Percentiles rank a stretch among this genome's conserved stretches.
Evolutionary conservation across 225 moss, liverwort and hornwort species (phyloP).

Genomic region (Bryoerythrophyllum caledonicum): DNA sequence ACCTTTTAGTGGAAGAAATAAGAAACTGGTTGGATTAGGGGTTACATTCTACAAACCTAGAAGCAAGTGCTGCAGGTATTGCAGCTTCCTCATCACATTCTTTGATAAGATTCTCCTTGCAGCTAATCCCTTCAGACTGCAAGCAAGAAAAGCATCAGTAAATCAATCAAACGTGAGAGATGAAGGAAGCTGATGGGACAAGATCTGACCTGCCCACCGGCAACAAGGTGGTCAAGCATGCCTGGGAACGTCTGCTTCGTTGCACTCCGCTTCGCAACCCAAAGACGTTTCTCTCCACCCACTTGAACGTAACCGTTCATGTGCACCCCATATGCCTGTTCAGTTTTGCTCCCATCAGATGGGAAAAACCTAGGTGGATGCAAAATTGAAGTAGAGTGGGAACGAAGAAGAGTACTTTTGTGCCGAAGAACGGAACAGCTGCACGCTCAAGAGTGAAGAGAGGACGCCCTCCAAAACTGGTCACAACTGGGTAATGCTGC

Average conservation of each 20-base stretch:
- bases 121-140: slow-evolving; percentile 74
- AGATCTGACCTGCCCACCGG: slow-evolving; percentile 80
- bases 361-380: not conserved
- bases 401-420: slow-evolving; percentile 60
- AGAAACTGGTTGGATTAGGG: not conserved
- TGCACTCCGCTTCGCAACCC: slow-evolving; percentile 87
- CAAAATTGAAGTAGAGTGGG: slow-evolving; percentile 6
- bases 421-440: slow-evolving; percentile 79
- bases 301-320: slow-evolving; percentile 80
- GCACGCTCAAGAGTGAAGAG: slow-evolving; percentile 84
- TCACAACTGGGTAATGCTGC: slow-evolving; percentile 80
- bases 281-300: slow-evolving; percentile 73
- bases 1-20: slow-evolving; percentile 10
- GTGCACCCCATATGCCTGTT: slow-evolving; percentile 88
- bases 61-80: slow-evolving; percentile 69
- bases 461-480: slow-evolving; percentile 61
- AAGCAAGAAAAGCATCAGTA: slow-evolving; percentile 26
- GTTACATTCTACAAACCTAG: slow-evolving; percentile 50
- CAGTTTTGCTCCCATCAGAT: slow-evolving; percentile 15
- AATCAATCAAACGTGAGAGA: not conserved
- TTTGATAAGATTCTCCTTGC: slow-evolving; percentile 82
- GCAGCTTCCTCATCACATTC: slow-evolving; percentile 98
- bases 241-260: slow-evolving; percentile 86
- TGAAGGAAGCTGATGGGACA: not conserved
- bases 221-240: slow-evolving; percentile 89